A percentile compares a stretch with the other conserved stretches of the same genome.
These are phyloP conservation scores for Noccaea caerulescens DNA, from an alignment of 345 rosid species.

Conservation along the genomic window DNA sequence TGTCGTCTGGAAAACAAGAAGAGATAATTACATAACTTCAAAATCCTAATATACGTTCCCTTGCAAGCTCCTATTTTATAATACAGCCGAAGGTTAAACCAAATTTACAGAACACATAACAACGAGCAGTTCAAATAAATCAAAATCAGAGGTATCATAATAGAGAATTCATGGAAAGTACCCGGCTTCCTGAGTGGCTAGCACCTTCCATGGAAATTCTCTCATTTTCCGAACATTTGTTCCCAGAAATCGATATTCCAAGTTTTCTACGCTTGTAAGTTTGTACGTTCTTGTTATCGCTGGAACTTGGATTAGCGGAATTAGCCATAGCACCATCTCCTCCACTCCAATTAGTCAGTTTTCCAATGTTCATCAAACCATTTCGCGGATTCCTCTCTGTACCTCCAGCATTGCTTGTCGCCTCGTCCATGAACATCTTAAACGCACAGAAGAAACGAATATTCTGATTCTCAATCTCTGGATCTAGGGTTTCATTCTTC, in stretches of 20 bases:
- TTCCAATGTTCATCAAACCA: slow-evolving; percentile 45
- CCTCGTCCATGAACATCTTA: slow-evolving; percentile 57
- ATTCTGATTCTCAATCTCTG: slow-evolving; percentile 29
- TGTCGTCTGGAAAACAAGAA: slow-evolving; percentile 16
- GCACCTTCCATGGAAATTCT: slow-evolving; percentile 47
- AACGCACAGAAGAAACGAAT: slow-evolving; percentile 31
- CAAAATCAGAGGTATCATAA: slow-evolving; percentile 4
- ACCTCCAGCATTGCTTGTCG: slow-evolving; percentile 49
- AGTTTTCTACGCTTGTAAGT: slow-evolving; percentile 81
- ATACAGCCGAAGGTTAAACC: neutral
- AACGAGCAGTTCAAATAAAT: slow-evolving; percentile 8
- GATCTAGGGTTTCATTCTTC: slow-evolving; percentile 48
- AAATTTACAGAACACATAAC: slow-evolving; percentile 23
- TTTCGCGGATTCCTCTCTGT: slow-evolving; percentile 36
- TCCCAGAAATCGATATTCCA: slow-evolving; percentile 46
- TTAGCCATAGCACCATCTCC: slow-evolving; percentile 41
- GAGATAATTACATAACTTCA: neutral
- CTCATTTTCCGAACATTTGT: slow-evolving; percentile 45
- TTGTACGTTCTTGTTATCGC: slow-evolving; percentile 48
- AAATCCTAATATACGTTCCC: neutral
- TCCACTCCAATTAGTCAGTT: slow-evolving; percentile 47
- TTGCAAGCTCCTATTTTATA: neutral
- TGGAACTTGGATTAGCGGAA: slow-evolving; percentile 50
- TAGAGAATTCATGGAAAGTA: slow-evolving; percentile 27
- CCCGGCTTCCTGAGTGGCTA: slow-evolving; percentile 54